Base-by-base conservation (phyloP, 768 basidiomycete species). In the Tulasnella sp. region DNA sequence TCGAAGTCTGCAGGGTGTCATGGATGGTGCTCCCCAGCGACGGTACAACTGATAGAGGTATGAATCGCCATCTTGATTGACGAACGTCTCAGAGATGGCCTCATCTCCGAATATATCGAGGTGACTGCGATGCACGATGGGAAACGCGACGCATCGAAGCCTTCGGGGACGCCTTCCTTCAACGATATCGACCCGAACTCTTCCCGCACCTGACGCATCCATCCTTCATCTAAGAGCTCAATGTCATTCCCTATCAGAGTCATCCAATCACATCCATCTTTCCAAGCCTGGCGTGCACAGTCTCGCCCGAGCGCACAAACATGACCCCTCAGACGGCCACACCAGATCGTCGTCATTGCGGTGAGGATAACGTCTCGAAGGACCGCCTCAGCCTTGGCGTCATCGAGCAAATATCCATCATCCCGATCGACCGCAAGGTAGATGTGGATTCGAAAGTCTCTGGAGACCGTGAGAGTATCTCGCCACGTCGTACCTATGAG, bases 1-100 rank as follows among this genome's bases (percentile, higher is more conserved):
- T 8, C 67, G 68, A 44, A 81, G 67, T 21, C 75, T 67, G 29
- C 25, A 29, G 1, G 69, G 69, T 1, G 67, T 15, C 78, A 80
- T 78, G 8, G 25, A 63, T 0, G 78, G 76, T 49, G 75, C 76
- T 8, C 73, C 75, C 73, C 76, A 82, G 4, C 78, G 75, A 10
- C 81, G 75, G 64, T 83, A 83, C 2, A 83, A 72, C 66, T 81
- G 82, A 66, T 73, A 82, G 1, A 83, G 65, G 66, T 74, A 83
- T 0, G 79, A 77, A 53, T 81, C 78, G 0, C 78, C 79, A 49
- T 81, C 81, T 65, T 82, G 81, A 61, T 81, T 81, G 44, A 80
- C 65, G 65, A 81, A 82, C 22, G 68, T 62, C 10, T 76, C 70
- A 0, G 81, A 80, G 11, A 83, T 65, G 22, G 81, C 70, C 10